Conservation (phyloP, 2,329 filamentous ascomycete species). For the Neonectria punicea region DNA sequence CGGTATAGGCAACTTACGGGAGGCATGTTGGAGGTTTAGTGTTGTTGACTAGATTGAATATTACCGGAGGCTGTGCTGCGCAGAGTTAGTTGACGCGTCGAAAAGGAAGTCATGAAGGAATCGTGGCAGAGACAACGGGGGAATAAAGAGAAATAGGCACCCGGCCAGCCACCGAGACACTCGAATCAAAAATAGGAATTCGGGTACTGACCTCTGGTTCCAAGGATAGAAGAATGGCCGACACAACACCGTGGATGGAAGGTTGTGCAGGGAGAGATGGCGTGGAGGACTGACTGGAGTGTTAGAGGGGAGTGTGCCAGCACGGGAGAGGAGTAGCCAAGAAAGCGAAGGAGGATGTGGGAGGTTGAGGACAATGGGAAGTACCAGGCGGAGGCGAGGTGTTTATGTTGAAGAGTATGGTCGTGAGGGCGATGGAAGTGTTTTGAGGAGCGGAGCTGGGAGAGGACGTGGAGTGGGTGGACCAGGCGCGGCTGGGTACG, state of each 20-base stretch:
- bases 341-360: conserved; percentile 39
- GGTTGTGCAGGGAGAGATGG: conserved; percentile 46
- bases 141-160: conserved; percentile 17
- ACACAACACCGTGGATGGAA: conserved; percentile 51
- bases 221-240: conserved; percentile 45
- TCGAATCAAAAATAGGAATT: conserved; percentile 43
- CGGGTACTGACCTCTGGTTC: conserved; percentile 49
- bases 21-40: conserved; percentile 49
- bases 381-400: conserved; percentile 44
- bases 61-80: conserved; percentile 34
- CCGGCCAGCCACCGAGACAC: conserved; percentile 45
- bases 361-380: conserved; percentile 39
- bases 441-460: conserved; percentile 51
- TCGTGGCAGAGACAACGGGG: conserved; percentile 21
- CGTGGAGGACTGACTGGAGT: conserved; percentile 41
- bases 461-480: conserved; percentile 45
- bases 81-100: conserved; percentile 43
- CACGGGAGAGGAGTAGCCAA: conserved; percentile 32
- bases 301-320: conserved; percentile 43
- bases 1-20: conserved; percentile 45
- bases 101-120: conserved; percentile 19
- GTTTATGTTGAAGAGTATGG: conserved; percentile 48
- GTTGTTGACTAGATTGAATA: conserved; percentile 35
- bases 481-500: conserved; percentile 47
- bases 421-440: conserved; percentile 50